Conservation (phyloP, 2,329 filamentous ascomycete genomes). For the Colletotrichum tofieldiae region DNA sequence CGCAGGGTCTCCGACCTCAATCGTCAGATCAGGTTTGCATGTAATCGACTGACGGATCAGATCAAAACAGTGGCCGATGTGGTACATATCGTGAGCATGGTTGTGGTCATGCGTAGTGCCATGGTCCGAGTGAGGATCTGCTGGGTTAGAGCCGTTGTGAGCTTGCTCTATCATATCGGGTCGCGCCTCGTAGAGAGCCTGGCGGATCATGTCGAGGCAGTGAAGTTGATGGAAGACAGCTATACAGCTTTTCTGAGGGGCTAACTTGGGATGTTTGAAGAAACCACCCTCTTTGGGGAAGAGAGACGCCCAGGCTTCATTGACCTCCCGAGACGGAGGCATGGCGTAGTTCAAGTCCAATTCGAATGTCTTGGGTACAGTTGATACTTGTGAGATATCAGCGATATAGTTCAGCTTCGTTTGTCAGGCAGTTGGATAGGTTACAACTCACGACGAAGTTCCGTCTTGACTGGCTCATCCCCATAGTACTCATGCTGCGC, state of each 20-base stretch:
- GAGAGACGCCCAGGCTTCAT: slow-evolving; percentile 17
- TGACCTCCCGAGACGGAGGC: slow-evolving; percentile 3
- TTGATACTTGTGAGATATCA: not conserved
- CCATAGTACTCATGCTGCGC: not conserved
- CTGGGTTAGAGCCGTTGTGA: not conserved
- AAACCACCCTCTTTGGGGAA: slow-evolving; percentile 15
- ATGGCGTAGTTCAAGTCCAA: slow-evolving; percentile 15
- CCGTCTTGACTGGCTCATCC: slow-evolving; percentile 5
- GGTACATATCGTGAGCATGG: slow-evolving; percentile 9
- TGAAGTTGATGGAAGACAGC: slow-evolving; percentile 46
- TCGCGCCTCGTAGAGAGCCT: slow-evolving; percentile 17
- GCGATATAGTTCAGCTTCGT: not conserved
- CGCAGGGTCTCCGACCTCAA: slow-evolving; percentile 5
- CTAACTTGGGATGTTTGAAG: slow-evolving; percentile 2
- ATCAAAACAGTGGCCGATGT: slow-evolving; percentile 25
- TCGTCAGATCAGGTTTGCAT: slow-evolving; percentile 20
- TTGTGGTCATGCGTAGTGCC: not conserved
- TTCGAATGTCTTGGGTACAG: not conserved
- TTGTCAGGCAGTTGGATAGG: not conserved
- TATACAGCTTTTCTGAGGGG: slow-evolving; percentile 14
- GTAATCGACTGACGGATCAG: slow-evolving; percentile 14
- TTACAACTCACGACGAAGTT: not conserved
- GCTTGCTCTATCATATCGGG: not conserved
- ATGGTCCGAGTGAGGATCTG: not conserved
- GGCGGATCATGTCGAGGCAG: slow-evolving; percentile 45